Evolutionary conservation across 1,139 yeast genomes (phyloP).

Genomic region (Lodderomyces jiufengensis): DNA sequence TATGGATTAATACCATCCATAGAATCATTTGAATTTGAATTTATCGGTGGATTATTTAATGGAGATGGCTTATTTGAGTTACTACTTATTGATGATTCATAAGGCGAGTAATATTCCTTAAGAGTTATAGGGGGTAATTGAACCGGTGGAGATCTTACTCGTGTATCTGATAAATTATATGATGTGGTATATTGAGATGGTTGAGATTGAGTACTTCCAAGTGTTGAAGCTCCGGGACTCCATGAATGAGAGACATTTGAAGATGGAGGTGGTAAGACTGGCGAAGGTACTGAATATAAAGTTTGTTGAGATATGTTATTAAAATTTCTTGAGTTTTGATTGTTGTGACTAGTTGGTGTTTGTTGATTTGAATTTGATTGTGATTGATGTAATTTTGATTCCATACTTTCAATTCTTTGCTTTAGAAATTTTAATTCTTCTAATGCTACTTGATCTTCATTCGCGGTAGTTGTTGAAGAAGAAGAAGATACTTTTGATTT

Average conservation of each 20-base stretch:
- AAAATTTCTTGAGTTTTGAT: neutral
- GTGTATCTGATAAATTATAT: conserved; percentile 11
- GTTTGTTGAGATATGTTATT: conserved; percentile 1
- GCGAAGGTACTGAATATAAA: conserved; percentile 3
- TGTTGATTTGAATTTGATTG: neutral
- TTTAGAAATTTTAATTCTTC: conserved; percentile 25
- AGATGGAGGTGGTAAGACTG: conserved; percentile 5
- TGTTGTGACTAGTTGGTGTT: neutral
- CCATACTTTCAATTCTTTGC: conserved; percentile 23
- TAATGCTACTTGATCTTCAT: conserved; percentile 9
- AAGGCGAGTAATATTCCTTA: conserved; percentile 3
- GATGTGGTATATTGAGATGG: conserved; percentile 10
- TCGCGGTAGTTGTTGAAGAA: neutral
- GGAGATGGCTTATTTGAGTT: neutral
- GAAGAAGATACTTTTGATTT: conserved; percentile 1
- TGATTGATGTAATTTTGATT: conserved; percentile 9
- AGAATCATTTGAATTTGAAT: neutral
- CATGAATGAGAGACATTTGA: conserved; percentile 3
- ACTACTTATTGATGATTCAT: conserved; percentile 2
- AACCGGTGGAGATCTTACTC: conserved; percentile 10
- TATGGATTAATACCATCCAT: conserved; percentile 23
- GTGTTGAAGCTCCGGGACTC: conserved; percentile 2
- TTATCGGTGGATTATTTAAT: neutral
- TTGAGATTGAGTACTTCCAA: conserved; percentile 1
- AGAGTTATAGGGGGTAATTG: conserved; percentile 16